These are phyloP conservation scores for Naumovozyma dairenensis DNA, from an alignment of 805 yeast genomes.

Conservation along the genomic window DNA sequence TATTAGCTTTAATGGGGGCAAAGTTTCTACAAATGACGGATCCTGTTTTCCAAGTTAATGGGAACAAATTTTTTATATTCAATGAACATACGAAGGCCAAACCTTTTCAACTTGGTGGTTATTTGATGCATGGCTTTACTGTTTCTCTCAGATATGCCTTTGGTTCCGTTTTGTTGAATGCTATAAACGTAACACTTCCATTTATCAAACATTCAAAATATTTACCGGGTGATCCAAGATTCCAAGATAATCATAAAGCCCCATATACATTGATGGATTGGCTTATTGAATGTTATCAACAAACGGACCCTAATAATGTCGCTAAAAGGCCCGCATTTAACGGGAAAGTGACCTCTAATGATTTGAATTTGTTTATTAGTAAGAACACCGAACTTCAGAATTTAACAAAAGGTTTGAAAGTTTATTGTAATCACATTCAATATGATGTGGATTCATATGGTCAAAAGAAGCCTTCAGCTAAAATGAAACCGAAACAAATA, in stretches of 20 bases:
- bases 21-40: conserved; percentile 9
- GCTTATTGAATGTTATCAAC: conserved; percentile 15
- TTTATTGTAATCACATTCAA: conserved; percentile 15
- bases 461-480: conserved; percentile 12
- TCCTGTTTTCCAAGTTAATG: conserved; percentile 14
- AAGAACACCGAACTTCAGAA: conserved; percentile 10
- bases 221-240: conserved; percentile 16
- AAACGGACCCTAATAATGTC: conserved; percentile 3
- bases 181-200: conserved; percentile 12
- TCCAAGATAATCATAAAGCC: conserved; percentile 9
- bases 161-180: conserved; percentile 15
- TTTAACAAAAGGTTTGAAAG: conserved; percentile 14
- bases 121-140: conserved; percentile 15
- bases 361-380: conserved; percentile 12
- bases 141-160: conserved; percentile 13
- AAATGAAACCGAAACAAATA: conserved; percentile 10
- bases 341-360: conserved; percentile 7
- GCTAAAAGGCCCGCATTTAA: neutral
- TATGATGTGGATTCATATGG: conserved; percentile 17
- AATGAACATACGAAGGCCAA: conserved; percentile 7
- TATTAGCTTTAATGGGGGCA: conserved; percentile 14
- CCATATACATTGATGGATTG: conserved; percentile 15
- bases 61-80: conserved; percentile 16
- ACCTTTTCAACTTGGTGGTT: conserved; percentile 15
- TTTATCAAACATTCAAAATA: conserved; percentile 16